Evolutionary conservation across 805 yeast species (phyloP), one percentile per base, ranked within the genome.

Genomic region (Clavispora vitiphila): DNA sequence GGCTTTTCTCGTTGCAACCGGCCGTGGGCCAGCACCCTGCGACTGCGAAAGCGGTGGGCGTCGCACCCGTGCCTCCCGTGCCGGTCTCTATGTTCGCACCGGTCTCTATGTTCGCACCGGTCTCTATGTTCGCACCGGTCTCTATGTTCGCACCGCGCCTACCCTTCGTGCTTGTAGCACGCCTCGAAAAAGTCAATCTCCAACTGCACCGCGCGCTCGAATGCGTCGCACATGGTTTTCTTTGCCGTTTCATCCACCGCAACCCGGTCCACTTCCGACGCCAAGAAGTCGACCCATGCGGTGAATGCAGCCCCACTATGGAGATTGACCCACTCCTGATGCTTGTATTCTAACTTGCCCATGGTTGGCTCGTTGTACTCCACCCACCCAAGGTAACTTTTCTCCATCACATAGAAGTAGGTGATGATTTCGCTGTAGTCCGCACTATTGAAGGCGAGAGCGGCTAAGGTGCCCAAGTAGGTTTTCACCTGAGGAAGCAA

Each of bases 311-410:
- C 58, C 4, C 81, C 81, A 46, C 73, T 70, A 47, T 77, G 81
- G 38, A 77, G 55, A 35, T 58, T 66, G 32, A 77, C 67, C 81
- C 82, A 77, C 37, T 73, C 77, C 36, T 70, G 65, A 44, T 70
- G 58, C 46, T 71, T 74, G 65, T 71, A 76, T 20, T 62, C 64
- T 26, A 76, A 55, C 36, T 62, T 51, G 1, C 49, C 43, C 5
- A 60, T 53, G 16, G 55, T 48, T 4, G 26, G 40, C 7, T 47
- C 49, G 9, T 36, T 35, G 43, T 62, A 51, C 24, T 71, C 65
- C 1, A 79, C 80, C 82, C 81, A 77, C 19, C 69, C 70, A 34
- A 73, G 60, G 49, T 77, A 77, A 1, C 74, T 74, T 32, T 65
- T 63, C 47, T 77, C 82, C 71, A 75, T 72, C 16, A 67, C 62